Conservation (phyloP, 257 asterid genomes). For the Solanum piurae region DNA sequence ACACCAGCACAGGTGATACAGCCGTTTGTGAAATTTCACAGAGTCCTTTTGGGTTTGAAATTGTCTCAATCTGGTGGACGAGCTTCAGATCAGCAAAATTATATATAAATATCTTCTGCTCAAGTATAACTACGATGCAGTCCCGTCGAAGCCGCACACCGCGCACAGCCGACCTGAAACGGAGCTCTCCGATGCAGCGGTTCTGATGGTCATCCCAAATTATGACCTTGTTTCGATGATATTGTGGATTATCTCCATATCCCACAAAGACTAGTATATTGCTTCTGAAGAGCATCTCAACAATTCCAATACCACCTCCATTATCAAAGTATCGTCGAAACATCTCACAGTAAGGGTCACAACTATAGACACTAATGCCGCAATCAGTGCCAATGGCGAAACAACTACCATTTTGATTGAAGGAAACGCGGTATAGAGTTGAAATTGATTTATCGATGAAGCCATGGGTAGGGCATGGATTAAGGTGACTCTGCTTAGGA, state of each 20-base stretch:
- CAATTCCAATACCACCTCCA: constrained; percentile 73
- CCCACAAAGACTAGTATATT: constrained; percentile 92
- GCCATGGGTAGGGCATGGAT: neutral
- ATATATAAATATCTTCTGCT: constrained; percentile 80
- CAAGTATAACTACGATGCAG: constrained; percentile 69
- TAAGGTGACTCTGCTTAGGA: neutral
- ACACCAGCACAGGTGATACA: constrained; percentile 69
- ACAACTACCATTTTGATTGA: constrained; percentile 92
- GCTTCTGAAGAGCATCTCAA: constrained; percentile 90
- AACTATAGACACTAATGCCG: constrained; percentile 88
- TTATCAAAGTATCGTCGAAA: constrained; percentile 72
- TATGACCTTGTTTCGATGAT: constrained; percentile 76
- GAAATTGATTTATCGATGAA: neutral
- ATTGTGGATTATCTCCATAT: constrained; percentile 50
- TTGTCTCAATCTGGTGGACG: constrained; percentile 84
- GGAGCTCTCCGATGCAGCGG: constrained; percentile 75
- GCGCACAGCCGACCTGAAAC: constrained; percentile 88
- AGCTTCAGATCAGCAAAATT: constrained; percentile 79
- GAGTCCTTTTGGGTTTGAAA: constrained; percentile 72
- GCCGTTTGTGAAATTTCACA: constrained; percentile 73
- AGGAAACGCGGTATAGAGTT: constrained; percentile 47
- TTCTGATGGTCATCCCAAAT: constrained; percentile 97
- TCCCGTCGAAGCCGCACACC: constrained; percentile 76
- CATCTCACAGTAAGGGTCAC: constrained; percentile 78
- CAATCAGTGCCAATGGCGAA: constrained; percentile 77